Evolutionary conservation across 2,329 filamentous ascomycete genomes (phyloP).

Genomic region (Stagonosporopsis chrysanthemi): DNA sequence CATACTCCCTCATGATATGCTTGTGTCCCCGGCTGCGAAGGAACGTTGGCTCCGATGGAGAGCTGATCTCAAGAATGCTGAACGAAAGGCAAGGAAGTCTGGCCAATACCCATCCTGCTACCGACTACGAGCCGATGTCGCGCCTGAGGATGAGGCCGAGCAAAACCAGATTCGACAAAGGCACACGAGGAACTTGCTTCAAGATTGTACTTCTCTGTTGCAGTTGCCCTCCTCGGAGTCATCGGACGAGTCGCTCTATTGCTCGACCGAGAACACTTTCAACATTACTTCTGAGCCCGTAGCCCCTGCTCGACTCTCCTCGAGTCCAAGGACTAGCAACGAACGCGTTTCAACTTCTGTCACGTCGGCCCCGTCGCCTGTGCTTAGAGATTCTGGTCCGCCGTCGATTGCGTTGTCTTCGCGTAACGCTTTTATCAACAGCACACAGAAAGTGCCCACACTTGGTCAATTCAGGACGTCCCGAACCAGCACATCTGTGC

Average conservation of each 20-base stretch:
- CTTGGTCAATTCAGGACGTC: slow-evolving; percentile 28
- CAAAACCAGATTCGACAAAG: slow-evolving; percentile 34
- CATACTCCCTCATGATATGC: slow-evolving; percentile 73
- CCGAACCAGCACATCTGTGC: slow-evolving; percentile 15
- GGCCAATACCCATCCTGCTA: slow-evolving; percentile 38
- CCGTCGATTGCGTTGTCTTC: slow-evolving; percentile 43
- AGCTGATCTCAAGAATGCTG: slow-evolving; percentile 70
- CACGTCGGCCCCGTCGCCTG: slow-evolving; percentile 20
- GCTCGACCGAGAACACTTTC: slow-evolving; percentile 20
- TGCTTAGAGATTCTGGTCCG: slow-evolving; percentile 15
- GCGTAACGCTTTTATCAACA: slow-evolving; percentile 53
- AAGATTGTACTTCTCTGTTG: slow-evolving; percentile 18
- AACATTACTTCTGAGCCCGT: slow-evolving; percentile 24
- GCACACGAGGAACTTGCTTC: slow-evolving; percentile 49
- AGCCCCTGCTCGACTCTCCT: slow-evolving; percentile 29
- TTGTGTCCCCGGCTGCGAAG: slow-evolving; percentile 81
- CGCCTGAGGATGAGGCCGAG: slow-evolving; percentile 38
- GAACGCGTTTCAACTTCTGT: slow-evolving; percentile 27
- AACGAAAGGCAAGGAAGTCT: slow-evolving; percentile 54
- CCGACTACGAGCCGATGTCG: slow-evolving; percentile 30
- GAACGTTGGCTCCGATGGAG: slow-evolving; percentile 83
- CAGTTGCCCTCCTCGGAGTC: slow-evolving; percentile 33
- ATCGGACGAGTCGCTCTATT: slow-evolving; percentile 31
- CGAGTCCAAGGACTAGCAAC: slow-evolving; percentile 28
- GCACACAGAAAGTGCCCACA: slow-evolving; percentile 51